phyloP scores from a whole-genome alignment of 257 asterid species.

The Nicotiana knightiana region DNA sequence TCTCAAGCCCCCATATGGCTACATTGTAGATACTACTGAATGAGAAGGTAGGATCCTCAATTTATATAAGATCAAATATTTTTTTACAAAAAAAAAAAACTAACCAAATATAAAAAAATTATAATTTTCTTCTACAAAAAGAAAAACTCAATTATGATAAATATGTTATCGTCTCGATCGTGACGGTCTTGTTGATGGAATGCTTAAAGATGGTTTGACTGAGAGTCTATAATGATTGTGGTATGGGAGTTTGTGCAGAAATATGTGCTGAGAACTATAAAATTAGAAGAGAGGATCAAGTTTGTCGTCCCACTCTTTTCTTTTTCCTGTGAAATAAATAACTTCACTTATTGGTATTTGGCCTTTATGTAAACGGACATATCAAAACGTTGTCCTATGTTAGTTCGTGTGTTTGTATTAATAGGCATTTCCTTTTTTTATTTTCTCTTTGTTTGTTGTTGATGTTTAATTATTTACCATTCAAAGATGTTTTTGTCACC shows the following conservation, averaged over 20 bases:
- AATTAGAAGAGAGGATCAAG: slow-evolving; percentile 88
- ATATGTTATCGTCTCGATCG: slow-evolving; percentile 56
- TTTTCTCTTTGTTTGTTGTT: background rate
- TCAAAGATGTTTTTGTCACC: background rate
- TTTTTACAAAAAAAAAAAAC: no score
- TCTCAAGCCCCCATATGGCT: no score
- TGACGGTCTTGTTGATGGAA: slow-evolving; percentile 93
- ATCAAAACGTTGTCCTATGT: background rate
- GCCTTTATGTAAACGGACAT: background rate
- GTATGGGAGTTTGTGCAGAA: slow-evolving; percentile 99
- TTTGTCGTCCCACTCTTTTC: slow-evolving; percentile 16
- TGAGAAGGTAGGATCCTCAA: no score
- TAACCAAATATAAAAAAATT: no score
- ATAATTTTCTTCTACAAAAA: no score
- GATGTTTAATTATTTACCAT: background rate
- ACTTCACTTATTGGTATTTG: background rate
- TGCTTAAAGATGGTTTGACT: slow-evolving; percentile 94
- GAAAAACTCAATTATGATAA: no score
- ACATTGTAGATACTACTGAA: no score
- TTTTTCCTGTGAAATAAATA: background rate
- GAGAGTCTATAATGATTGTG: slow-evolving; percentile 78
- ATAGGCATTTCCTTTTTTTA: background rate
- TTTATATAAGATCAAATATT: no score
- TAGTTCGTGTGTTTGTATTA: no score
- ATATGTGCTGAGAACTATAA: slow-evolving; percentile 76